Evolutionary conservation across 2,329 filamentous ascomycete genomes (phyloP).

Genomic region (Dactylellina parvicollis): DNA sequence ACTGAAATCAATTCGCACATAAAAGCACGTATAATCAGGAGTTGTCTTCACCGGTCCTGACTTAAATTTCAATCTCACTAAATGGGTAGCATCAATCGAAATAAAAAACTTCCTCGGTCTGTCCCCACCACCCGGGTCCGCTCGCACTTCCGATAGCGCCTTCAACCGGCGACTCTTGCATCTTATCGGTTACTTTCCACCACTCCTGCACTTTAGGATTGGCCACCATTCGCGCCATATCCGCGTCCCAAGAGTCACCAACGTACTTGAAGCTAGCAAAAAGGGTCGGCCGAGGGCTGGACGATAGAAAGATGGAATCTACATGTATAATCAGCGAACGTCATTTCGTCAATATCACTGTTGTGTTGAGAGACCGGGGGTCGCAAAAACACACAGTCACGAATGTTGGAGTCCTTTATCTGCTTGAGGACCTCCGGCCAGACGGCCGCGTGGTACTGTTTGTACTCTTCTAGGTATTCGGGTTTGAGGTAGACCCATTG

Average conservation of each 20-base stretch:
- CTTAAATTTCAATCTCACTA: too few relatives aligned
- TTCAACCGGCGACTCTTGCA: conserved; percentile 65
- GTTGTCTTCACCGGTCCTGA: too few relatives aligned
- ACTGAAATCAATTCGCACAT: too few relatives aligned
- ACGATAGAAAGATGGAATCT: conserved; percentile 77
- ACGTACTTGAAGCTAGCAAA: conserved; percentile 83
- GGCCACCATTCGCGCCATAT: conserved; percentile 79
- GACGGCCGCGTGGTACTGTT: conserved; percentile 75
- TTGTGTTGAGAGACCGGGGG: too few relatives aligned
- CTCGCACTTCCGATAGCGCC: conserved; percentile 53
- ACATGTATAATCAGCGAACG: neutral
- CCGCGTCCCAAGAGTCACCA: conserved; percentile 75
- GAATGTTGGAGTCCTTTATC: conserved; percentile 78
- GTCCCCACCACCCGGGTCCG: conserved; percentile 55
- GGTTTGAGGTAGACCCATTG: conserved; percentile 79
- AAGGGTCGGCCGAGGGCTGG: conserved; percentile 71
- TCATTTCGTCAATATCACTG: too few relatives aligned
- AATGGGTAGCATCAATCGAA: too few relatives aligned
- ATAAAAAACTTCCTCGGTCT: conserved; percentile 55
- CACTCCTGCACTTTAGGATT: conserved; percentile 79
- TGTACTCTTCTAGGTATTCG: conserved; percentile 74
- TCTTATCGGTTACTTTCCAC: conserved; percentile 82
- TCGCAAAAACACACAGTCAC: conserved; percentile 72
- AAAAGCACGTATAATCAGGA: too few relatives aligned
- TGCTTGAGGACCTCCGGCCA: conserved; percentile 82